Conservation (phyloP, 306 rosid species). For the Dalbergia cochinchinensis region DNA sequence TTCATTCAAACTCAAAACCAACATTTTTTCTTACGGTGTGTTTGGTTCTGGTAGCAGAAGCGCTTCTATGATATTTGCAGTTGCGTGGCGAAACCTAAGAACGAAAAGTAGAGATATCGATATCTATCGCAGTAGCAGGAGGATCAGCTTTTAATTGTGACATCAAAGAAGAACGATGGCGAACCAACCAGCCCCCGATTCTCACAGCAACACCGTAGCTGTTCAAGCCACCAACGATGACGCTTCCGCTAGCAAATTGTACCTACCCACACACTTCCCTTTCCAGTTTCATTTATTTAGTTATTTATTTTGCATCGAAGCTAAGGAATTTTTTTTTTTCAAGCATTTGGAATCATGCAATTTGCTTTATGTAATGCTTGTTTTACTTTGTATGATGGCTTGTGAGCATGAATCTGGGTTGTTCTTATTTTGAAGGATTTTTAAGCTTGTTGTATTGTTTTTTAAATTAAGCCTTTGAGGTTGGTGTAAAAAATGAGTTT, state of each 20-base stretch:
- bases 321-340: too few species aligned
- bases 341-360: constrained; percentile 25
- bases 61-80: too few species aligned
- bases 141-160: neutral
- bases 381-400: neutral
- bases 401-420: constrained; percentile 6
- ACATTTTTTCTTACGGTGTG: too few species aligned
- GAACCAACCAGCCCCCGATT: constrained; percentile 29
- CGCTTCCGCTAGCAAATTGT: constrained; percentile 58
- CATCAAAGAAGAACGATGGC: constrained; percentile 23
- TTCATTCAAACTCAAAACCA: too few species aligned
- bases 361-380: neutral
- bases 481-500: neutral
- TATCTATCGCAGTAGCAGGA: neutral
- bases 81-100: constrained; percentile 38
- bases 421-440: neutral
- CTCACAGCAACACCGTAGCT: constrained; percentile 51
- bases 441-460: neutral
- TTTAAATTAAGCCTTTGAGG: neutral
- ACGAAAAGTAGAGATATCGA: neutral
- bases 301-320: neutral
- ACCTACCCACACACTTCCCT: neutral
- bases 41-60: too few species aligned
- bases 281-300: neutral
- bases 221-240: constrained; percentile 59